A percentile compares a stretch with the other conserved stretches of the same genome.
These are phyloP conservation scores for Diaporthe caulivora DNA, from an alignment of 2,329 filamentous ascomycete species.

Conservation along the genomic window DNA sequence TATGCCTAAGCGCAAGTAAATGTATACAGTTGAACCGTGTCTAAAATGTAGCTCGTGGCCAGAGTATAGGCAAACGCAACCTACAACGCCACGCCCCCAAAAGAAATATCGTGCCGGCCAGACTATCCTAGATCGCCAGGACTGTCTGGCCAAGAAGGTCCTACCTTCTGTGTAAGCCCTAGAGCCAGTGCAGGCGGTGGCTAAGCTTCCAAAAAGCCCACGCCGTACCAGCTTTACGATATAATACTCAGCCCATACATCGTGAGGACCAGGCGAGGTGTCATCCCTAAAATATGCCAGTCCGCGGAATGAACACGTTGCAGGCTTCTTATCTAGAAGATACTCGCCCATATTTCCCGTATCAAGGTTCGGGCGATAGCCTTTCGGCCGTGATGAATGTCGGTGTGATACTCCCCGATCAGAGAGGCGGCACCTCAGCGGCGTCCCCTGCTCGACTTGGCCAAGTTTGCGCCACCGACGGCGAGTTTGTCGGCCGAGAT, in stretches of 20 bases:
- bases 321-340: background rate
- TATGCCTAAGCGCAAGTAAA: conserved; percentile 21
- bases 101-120: background rate
- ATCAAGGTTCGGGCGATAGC: background rate
- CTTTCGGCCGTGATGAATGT: background rate
- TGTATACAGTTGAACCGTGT: conserved; percentile 32
- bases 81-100: conserved; percentile 34
- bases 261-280: background rate
- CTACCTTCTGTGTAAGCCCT: background rate
- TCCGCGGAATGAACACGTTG: background rate
- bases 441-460: conserved; percentile 32
- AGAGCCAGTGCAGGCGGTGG: background rate
- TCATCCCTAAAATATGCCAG: background rate
- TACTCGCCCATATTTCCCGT: background rate
- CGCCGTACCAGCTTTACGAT: background rate
- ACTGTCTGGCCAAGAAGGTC: background rate
- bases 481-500: conserved; percentile 84
- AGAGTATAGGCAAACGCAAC: conserved; percentile 18
- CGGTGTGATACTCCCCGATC: background rate
- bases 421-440: conserved; percentile 24
- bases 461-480: conserved; percentile 68
- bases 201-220: background rate
- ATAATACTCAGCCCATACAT: conserved; percentile 2
- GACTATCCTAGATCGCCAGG: background rate
- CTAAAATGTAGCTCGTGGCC: conserved; percentile 8